Base-by-base conservation (phyloP, 805 yeast species). In the Maudiozyma bulderi region DNA sequence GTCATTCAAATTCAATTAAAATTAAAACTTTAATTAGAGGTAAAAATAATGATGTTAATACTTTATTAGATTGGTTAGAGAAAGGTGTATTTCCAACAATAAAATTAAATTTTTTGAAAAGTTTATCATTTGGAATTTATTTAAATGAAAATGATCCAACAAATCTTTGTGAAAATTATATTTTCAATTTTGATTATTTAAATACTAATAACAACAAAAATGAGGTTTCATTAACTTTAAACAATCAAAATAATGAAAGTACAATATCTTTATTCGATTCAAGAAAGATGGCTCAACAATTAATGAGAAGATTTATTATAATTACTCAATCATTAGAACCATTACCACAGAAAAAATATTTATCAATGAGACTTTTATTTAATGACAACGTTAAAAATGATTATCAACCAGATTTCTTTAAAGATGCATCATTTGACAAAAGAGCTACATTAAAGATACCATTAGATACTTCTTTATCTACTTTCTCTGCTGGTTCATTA, bases 281-380 rank as follows among this genome's bases (percentile, higher is more conserved):
- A 8, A 69, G 78, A 53, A 67, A 66, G 49, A 67, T 71, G 52
- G 67, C 76, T 3, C 78, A 76, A 50, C 74, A 71, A 46, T 54
- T 79, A 44, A 71, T 80, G 69, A 72, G 72, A 56, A 65, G 77
- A 47, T 72, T 81, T 46, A 75, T 80, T 20, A 66, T 77, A 1
- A 59, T 74, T 5, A 77, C 83, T 0, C 85, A 81, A 57, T 66
- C 74, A 0, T 62, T 80, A n/a, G 73, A 76, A 14, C 73, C 76
- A 1, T 56, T 78, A 29, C 83, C 84, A 1, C 60, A 64, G 1
- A 66, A 72, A 40, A 72, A 78, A 48, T 75, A 55, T 46, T 56
- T 80, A 38, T 66, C 76, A 0, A 69, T 80, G 71, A 68, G 78
- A 50, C 60, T 80, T 45, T 46, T 76, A 50, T 78, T 73, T 54